Base-by-base conservation (phyloP, 257 asterid genomes). In the Echium plantagineum region DNA sequence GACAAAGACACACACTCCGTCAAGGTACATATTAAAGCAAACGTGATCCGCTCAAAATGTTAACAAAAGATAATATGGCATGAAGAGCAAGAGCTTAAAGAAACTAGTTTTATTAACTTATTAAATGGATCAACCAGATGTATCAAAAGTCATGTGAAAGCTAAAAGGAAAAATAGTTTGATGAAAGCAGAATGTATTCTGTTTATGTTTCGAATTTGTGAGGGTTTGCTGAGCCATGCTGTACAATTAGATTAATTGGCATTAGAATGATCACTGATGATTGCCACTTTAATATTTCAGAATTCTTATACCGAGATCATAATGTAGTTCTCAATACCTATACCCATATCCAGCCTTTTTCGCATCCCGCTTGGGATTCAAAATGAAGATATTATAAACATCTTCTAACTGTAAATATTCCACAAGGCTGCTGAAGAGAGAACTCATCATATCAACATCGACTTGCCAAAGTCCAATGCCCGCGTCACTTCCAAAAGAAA, bases 371-470 rank as follows among this genome's bases (percentile, higher is more conserved):
- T 85, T 93, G 62, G 96, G 97, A 80, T 86, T 93, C 81, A 93
- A 71, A 67, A 93, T 63, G 69, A 89, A 93, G 78, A 93, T 74
- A 64, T 89, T 93, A 75, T 89, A 93, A 57, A 89, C 98, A 75
- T 82, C 82, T 63, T 73, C 94, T 73, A 93, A 67, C 60, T 86
- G 90, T 76, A 93, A 74, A 80, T 93, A 93, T 69, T 93, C 97
- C 74, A 93, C 89, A 58, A 93, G 95, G 76, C 95, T 89, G 76
- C 78, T 77, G 83, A 84, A 73, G 69, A 89, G 56, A 72, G 74
- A 80, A 73, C 80, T 82, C 78, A 93, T 84, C 97, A 89, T 77
- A 81, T 93, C 98, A 71, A 81, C 79, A 63, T 93, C 98, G 74
- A 93, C 95, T 83, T 89, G 97, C 98, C 97, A 89, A 61, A 78